A percentile compares a stretch with the other conserved stretches of the same genome.
phyloP scores from a whole-genome alignment of 495 filamentous ascomycete genomes.

The Penicillium coffeae region DNA sequence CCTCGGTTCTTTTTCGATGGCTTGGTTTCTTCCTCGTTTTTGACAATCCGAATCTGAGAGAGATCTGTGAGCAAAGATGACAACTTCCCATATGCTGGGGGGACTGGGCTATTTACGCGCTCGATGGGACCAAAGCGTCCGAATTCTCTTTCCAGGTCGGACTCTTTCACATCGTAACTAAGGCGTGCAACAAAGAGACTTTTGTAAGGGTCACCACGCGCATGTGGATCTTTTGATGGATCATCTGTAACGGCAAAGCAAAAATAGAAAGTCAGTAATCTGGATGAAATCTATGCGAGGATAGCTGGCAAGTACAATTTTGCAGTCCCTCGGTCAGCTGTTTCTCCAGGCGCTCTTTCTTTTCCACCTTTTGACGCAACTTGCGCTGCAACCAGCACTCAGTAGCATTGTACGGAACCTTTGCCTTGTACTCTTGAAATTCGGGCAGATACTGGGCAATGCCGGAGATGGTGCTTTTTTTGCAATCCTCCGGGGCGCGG shows the following conservation, averaged over 20 bases:
- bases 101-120: constrained; percentile 50
- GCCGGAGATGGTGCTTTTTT: constrained; percentile 61
- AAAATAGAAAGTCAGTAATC: constrained; percentile 3
- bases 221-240: constrained; percentile 68
- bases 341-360: constrained; percentile 60
- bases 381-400: constrained; percentile 89
- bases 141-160: constrained; percentile 92
- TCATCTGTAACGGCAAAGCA: constrained; percentile 48
- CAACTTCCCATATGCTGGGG: not conserved
- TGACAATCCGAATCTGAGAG: constrained; percentile 79
- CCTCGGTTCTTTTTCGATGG: constrained; percentile 77
- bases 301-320: constrained; percentile 55
- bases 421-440: constrained; percentile 65
- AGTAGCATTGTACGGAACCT: constrained; percentile 72
- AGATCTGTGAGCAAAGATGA: not conserved
- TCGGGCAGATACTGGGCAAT: constrained; percentile 69
- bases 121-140: constrained; percentile 93
- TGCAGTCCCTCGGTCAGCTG: constrained; percentile 62
- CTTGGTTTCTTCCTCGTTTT: constrained; percentile 61
- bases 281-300: not conserved
- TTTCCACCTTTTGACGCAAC: constrained; percentile 75
- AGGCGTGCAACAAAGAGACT: constrained; percentile 91
- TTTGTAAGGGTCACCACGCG: constrained; percentile 89
- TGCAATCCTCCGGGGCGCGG: constrained; percentile 76
- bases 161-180: constrained; percentile 80